These are phyloP conservation scores for Conticribra weissflogii DNA, from an alignment of 108 stramenopile genomes.

Conservation along the genomic window DNA sequence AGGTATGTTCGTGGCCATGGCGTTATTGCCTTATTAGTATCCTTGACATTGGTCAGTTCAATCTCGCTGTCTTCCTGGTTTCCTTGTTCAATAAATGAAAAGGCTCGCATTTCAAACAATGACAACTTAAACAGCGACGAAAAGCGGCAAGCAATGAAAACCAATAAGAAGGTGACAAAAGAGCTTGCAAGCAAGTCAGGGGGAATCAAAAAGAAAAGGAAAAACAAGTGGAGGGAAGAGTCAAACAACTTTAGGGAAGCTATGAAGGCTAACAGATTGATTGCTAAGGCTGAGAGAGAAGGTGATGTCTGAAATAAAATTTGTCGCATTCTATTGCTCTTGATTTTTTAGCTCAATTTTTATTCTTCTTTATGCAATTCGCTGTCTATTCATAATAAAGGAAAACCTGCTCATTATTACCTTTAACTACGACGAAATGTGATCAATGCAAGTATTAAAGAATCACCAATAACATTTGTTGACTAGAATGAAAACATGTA, in stretches of 20 bases:
- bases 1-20: background rate
- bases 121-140: conserved; percentile 38
- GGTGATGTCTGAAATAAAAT: too few species aligned
- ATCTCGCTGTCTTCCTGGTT: background rate
- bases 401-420: conserved; percentile 22
- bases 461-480: too few species aligned
- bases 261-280: conserved; percentile 38
- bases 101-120: conserved; percentile 46
- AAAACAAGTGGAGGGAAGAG: conserved; percentile 43
- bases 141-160: conserved; percentile 30
- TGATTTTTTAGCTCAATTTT: too few species aligned
- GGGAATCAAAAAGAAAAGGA: conserved; percentile 16
- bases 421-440: conserved; percentile 2
- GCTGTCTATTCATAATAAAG: too few species aligned
- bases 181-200: conserved; percentile 30
- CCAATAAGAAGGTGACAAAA: conserved; percentile 30
- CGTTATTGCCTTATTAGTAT: background rate
- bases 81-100: too few species aligned
- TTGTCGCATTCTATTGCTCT: background rate
- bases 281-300: conserved; percentile 12
- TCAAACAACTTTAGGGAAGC: conserved; percentile 34
- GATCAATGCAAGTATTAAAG: too few species aligned
- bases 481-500: too few species aligned
- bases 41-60: background rate
- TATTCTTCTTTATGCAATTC: too few species aligned